Conservation (phyloP, 345 rosid genomes). For the Eucalyptus polybractea region DNA sequence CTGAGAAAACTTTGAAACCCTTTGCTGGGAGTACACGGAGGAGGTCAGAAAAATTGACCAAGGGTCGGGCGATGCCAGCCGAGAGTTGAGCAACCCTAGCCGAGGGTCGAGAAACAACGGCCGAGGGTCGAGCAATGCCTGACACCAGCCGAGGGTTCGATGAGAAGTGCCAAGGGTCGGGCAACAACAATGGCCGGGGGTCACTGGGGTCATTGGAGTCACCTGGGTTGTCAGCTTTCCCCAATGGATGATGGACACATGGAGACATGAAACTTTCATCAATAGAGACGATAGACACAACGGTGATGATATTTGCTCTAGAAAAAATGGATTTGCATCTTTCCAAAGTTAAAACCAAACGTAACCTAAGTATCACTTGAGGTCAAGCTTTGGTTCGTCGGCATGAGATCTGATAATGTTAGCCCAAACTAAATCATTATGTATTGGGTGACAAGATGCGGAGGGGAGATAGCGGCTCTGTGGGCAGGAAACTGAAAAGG, state of each 20-base stretch:
- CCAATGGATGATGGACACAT: neutral
- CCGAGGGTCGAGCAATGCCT: neutral
- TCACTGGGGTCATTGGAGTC: neutral
- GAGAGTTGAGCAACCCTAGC: neutral
- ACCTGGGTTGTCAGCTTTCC: neutral
- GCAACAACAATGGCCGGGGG: no score
- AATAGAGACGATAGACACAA: neutral
- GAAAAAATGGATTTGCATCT: neutral
- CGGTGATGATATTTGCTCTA: neutral
- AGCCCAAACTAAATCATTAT: neutral
- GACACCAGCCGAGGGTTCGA: neutral
- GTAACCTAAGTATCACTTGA: neutral
- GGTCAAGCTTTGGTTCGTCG: neutral
- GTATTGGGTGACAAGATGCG: no score
- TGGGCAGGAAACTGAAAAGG: neutral
- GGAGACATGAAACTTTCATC: neutral
- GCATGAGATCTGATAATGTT: accelerated
- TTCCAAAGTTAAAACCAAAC: accelerated
- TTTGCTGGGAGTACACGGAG: neutral
- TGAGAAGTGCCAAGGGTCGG: neutral
- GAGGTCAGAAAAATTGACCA: neutral
- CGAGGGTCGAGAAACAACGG: neutral
- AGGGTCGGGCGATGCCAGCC: neutral
- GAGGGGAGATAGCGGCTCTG: neutral
- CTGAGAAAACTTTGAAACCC: neutral